These are phyloP conservation scores for Geosmithia putterillii DNA, from an alignment of 2,329 filamentous ascomycete species.

Conservation along the genomic window DNA sequence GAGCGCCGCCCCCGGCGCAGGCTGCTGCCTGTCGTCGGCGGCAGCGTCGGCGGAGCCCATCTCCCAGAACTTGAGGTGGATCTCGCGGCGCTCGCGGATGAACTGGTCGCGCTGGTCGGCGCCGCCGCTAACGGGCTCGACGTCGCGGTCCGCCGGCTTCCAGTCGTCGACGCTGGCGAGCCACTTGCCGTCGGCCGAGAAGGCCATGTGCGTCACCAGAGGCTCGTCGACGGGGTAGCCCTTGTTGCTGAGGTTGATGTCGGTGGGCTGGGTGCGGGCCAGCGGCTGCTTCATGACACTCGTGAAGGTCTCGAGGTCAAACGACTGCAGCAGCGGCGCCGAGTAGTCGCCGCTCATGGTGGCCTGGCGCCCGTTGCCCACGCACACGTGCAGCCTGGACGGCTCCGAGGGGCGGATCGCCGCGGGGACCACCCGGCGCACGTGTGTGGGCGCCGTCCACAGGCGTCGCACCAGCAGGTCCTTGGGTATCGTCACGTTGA, in stretches of 20 bases:
- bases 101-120: constrained; percentile 28
- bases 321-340: constrained; percentile 61
- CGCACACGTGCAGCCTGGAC: constrained; percentile 55
- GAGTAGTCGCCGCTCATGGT: constrained; percentile 38
- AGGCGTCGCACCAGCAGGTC: constrained; percentile 40
- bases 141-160: constrained; percentile 60
- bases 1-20: constrained; percentile 54
- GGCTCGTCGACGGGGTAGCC: constrained; percentile 65
- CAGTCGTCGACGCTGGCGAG: constrained; percentile 87
- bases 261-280: constrained; percentile 76
- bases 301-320: constrained; percentile 68
- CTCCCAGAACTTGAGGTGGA: constrained; percentile 86
- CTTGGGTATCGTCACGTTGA: constrained; percentile 36
- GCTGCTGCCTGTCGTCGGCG: constrained; percentile 14
- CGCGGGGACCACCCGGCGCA: constrained; percentile 42
- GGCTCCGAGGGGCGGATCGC: constrained; percentile 49
- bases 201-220: constrained; percentile 59
- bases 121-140: constrained; percentile 33
- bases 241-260: constrained; percentile 62
- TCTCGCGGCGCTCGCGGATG: constrained; percentile 47
- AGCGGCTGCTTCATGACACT: constrained; percentile 81
- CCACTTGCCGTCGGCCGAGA: constrained; percentile 77
- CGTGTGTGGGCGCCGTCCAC: constrained; percentile 29
- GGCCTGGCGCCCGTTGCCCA: constrained; percentile 48
- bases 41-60: constrained; percentile 35